A percentile compares a stretch with the other conserved stretches of the same genome.
phyloP scores from a whole-genome alignment of 164 flowering plant genomes.

The Malania oleifera region DNA sequence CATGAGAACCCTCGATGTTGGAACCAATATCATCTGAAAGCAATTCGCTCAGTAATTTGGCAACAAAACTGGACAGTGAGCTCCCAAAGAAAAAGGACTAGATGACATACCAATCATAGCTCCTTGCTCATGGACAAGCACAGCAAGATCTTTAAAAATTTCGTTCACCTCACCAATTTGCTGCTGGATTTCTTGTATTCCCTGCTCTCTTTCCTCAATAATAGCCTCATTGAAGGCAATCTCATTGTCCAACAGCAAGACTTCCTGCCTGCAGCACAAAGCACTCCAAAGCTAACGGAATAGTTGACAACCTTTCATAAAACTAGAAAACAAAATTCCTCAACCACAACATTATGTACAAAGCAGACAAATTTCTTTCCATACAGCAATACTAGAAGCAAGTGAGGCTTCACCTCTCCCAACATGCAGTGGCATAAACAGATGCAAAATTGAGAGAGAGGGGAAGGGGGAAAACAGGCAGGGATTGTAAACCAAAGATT shows the following conservation, averaged over 20 bases:
- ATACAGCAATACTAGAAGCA: no score
- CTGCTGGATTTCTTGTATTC: constrained; percentile 68
- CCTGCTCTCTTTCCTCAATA: constrained; percentile 82
- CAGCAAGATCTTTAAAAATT: constrained; percentile 76
- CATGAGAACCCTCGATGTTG: constrained; percentile 56
- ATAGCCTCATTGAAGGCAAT: constrained; percentile 62
- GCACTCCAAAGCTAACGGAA: no score
- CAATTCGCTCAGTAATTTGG: neutral
- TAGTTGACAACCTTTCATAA: no score
- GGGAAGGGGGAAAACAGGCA: no score
- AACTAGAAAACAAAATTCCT: no score
- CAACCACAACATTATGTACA: no score
- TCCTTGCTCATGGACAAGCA: constrained; percentile 72
- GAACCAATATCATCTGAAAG: constrained; percentile 77
- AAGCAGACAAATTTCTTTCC: no score
- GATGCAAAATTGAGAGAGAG: no score
- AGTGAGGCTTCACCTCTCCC: no score
- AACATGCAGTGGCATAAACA: no score
- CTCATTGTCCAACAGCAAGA: constrained; percentile 52
- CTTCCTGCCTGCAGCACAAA: constrained; percentile 46
- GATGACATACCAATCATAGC: constrained; percentile 54
- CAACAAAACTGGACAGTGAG: neutral
- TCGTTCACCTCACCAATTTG: constrained; percentile 79
- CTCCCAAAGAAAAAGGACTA: neutral
- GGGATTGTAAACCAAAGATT: no score